Percentiles rank a stretch among this genome's conserved stretches.
Evolutionary conservation across 2,329 filamentous ascomycete genomes (phyloP).

Genomic region (Xylaria polymorpha): DNA sequence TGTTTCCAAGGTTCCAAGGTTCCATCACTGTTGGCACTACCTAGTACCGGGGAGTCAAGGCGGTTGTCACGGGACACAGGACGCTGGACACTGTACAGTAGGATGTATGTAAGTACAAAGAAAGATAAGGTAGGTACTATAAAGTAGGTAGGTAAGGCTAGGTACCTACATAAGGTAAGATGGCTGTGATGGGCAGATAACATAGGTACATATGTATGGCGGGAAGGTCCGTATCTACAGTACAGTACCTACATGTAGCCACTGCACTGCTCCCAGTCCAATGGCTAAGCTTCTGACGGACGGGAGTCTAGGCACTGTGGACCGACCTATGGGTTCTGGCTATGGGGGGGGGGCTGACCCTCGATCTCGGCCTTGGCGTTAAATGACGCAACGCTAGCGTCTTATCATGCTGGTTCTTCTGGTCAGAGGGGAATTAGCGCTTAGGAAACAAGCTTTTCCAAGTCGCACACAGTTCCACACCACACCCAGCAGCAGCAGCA

Average conservation of each 20-base stretch:
- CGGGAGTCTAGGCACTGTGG: constrained; percentile 1
- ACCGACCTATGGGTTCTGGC: no score
- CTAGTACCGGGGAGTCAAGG: no score
- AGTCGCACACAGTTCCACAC: no score
- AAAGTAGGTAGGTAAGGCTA: neutral
- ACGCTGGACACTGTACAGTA: neutral
- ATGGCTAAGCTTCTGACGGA: constrained; percentile 10
- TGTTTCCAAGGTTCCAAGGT: neutral
- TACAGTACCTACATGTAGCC: no score
- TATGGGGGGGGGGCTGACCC: neutral
- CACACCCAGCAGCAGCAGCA: no score
- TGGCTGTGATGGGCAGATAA: neutral
- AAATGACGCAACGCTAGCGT: constrained; percentile 15
- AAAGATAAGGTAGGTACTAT: no score
- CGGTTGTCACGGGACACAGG: no score
- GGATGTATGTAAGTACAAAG: no score
- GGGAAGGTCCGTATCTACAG: constrained; percentile 9
- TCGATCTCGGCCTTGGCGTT: constrained; percentile 4
- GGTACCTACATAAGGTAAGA: neutral
- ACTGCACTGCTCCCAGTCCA: neutral
- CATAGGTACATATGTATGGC: neutral
- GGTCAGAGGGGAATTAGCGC: neutral
- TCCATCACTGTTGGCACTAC: neutral
- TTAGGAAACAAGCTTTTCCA: neutral
- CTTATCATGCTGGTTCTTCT: neutral